phyloP scores from a whole-genome alignment of 352 stramenopile genomes.

The Halophytophthora polymorphica region DNA sequence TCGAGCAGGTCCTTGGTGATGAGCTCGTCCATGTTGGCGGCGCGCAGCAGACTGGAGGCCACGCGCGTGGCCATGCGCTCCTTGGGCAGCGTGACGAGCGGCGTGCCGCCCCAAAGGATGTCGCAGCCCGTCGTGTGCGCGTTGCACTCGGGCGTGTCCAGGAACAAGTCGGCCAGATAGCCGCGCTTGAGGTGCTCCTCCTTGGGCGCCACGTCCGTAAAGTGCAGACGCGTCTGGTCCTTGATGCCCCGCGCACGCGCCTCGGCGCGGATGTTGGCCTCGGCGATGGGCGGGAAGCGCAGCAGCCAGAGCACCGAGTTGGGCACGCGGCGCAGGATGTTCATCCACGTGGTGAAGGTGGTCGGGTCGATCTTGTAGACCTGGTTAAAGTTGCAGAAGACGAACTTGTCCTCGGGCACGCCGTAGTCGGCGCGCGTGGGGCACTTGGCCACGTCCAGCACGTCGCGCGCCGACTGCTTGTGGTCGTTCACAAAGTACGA shows the following conservation, averaged over 20 bases:
- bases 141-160: constrained; percentile 92
- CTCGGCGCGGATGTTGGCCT: constrained; percentile 86
- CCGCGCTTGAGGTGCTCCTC: constrained; percentile 90
- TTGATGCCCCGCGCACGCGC: constrained; percentile 69
- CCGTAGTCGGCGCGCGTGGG: constrained; percentile 85
- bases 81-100: constrained; percentile 89
- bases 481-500: constrained; percentile 94
- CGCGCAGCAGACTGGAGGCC: constrained; percentile 80
- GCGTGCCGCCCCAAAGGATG: constrained; percentile 90
- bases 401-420: constrained; percentile 90
- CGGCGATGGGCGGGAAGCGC: constrained; percentile 73
- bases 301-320: constrained; percentile 92
- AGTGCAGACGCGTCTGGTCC: constrained; percentile 59
- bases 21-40: constrained; percentile 76
- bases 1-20: constrained; percentile 71
- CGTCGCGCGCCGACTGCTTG: constrained; percentile 78
- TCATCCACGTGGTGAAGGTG: constrained; percentile 91
- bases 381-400: constrained; percentile 95
- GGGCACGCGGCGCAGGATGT: constrained; percentile 90
- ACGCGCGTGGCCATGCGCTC: constrained; percentile 91
- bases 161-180: constrained; percentile 88
- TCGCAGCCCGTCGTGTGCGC: constrained; percentile 91
- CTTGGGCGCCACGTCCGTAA: constrained; percentile 86
- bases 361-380: constrained; percentile 94
- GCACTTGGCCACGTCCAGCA: constrained; percentile 75